phyloP scores from a whole-genome alignment of 495 filamentous ascomycete species.

The Tetracladium setigerum region DNA sequence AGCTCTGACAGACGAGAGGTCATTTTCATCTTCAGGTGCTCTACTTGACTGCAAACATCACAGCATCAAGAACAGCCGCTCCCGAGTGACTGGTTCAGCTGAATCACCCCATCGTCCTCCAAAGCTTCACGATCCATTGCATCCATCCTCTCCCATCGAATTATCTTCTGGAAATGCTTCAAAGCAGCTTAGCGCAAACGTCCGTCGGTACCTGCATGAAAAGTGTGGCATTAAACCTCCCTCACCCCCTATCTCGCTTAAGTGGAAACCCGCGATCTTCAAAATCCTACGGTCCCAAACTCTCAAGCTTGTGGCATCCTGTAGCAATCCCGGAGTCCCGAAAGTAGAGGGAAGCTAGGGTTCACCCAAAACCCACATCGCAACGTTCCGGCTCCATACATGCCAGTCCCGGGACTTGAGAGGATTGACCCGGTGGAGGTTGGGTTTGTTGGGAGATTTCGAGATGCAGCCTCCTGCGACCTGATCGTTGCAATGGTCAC shows the following conservation, averaged over 20 bases:
- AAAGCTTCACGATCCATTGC: not conserved
- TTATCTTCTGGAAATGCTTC: conserved; percentile 2
- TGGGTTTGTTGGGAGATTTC: no score
- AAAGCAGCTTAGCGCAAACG: conserved; percentile 1
- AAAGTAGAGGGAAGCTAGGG: not conserved
- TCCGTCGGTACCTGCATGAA: not conserved
- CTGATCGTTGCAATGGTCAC: no score
- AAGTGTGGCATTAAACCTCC: not conserved
- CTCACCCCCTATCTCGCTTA: not conserved
- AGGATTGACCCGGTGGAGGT: no score
- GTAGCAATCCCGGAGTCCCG: not conserved
- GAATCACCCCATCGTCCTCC: not conserved
- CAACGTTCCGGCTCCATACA: not conserved
- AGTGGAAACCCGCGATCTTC: not conserved
- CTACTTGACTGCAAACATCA: not conserved
- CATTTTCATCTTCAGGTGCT: conserved; percentile 11
- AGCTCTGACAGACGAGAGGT: conserved; percentile 14
- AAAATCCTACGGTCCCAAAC: no score
- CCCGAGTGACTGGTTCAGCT: not conserved
- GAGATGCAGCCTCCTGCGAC: no score
- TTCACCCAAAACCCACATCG: not conserved
- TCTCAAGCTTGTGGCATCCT: not conserved
- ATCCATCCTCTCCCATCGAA: not conserved
- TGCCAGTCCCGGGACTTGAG: not conserved
- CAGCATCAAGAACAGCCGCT: not conserved